Conservation (phyloP, 352 stramenopile species). For the Phytophthora pisi region DNA sequence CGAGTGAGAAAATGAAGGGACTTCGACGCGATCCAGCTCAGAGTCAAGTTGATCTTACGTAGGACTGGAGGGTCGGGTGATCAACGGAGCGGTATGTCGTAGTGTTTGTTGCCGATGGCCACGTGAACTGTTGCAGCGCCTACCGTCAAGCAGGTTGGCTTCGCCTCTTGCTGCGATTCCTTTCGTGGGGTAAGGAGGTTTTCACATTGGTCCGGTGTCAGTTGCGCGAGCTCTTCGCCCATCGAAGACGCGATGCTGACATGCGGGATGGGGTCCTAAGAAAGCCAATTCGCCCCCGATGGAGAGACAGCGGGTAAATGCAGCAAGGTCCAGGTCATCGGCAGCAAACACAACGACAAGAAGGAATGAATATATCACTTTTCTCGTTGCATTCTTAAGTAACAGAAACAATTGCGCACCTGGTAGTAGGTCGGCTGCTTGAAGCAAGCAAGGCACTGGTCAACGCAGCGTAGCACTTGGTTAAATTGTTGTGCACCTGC, state of each 20-base stretch:
- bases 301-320: slow-evolving; percentile 6
- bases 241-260: slow-evolving; percentile 79
- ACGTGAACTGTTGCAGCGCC: slow-evolving; percentile 53
- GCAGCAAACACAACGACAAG: slow-evolving; percentile 49
- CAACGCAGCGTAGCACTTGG: slow-evolving; percentile 56
- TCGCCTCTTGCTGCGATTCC: slow-evolving; percentile 24
- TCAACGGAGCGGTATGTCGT: slow-evolving; percentile 66
- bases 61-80: slow-evolving; percentile 3
- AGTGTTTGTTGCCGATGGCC: slow-evolving; percentile 87
- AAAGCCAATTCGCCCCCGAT: slow-evolving; percentile 9
- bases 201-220: slow-evolving; percentile 47
- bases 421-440: slow-evolving; percentile 64
- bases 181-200: slow-evolving; percentile 23
- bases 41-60: slow-evolving; percentile 4
- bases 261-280: slow-evolving; percentile 78
- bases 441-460: slow-evolving; percentile 66
- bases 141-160: slow-evolving; percentile 26
- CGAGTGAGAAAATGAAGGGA: slow-evolving; percentile 26
- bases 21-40: slow-evolving; percentile 7
- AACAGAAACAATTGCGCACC: slow-evolving; percentile 34
- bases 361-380: slow-evolving; percentile 32
- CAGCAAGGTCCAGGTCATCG: slow-evolving; percentile 34
- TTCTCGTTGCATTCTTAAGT: slow-evolving; percentile 11
- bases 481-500: slow-evolving; percentile 42
- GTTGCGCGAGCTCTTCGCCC: slow-evolving; percentile 49